phyloP scores from a whole-genome alignment of 805 yeast genomes.

The Tetrapisispora namnaoensis region DNA sequence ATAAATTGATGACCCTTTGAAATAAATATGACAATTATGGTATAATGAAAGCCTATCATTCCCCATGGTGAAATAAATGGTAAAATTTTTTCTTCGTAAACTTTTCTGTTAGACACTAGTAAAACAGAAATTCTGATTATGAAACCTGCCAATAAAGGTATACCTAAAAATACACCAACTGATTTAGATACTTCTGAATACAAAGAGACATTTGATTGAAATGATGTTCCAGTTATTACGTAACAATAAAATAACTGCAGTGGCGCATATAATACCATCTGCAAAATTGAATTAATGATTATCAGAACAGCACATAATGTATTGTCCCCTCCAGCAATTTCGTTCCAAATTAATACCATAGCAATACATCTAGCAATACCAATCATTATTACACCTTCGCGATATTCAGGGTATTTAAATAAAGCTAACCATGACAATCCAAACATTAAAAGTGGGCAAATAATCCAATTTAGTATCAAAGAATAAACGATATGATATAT shows the following conservation, averaged over 20 bases:
- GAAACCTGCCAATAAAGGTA: conserved; percentile 41
- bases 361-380: conserved; percentile 55
- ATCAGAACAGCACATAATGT: conserved; percentile 45
- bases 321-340: conserved; percentile 43
- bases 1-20: conserved; percentile 40
- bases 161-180: conserved; percentile 45
- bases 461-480: conserved; percentile 35
- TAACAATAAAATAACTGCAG: conserved; percentile 39
- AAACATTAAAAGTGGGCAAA: conserved; percentile 46
- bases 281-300: conserved; percentile 40
- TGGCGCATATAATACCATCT: conserved; percentile 45
- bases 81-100: conserved; percentile 31
- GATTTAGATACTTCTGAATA: conserved; percentile 38
- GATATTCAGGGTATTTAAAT: conserved; percentile 38
- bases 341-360: conserved; percentile 49
- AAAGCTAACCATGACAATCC: conserved; percentile 45
- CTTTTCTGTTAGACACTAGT: conserved; percentile 22
- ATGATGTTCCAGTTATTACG: conserved; percentile 28
- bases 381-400: conserved; percentile 49
- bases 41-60: conserved; percentile 41
- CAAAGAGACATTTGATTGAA: conserved; percentile 8
- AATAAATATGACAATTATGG: conserved; percentile 43
- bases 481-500: neutral
- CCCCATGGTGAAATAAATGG: conserved; percentile 41
- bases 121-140: conserved; percentile 30